Evolutionary conservation across 352 stramenopile species (phyloP).

Genomic region (Pythium myriotylum): DNA sequence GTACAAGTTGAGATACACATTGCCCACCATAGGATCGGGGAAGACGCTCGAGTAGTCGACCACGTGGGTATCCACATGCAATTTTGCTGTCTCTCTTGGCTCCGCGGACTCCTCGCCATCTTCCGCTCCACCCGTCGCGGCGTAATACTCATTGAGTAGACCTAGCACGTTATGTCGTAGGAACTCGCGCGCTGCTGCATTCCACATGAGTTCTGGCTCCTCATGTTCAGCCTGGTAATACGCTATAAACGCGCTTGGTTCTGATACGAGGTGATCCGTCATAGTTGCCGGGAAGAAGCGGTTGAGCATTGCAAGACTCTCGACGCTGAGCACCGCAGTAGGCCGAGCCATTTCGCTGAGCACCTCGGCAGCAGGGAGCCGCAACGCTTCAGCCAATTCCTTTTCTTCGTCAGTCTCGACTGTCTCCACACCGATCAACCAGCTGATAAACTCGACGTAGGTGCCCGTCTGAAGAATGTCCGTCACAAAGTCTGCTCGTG

Average conservation of each 20-base stretch:
- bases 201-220: conserved; percentile 95
- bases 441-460: conserved; percentile 83
- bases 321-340: conserved; percentile 44
- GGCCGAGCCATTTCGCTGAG: conserved; percentile 64
- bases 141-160: conserved; percentile 84
- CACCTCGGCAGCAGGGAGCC: conserved; percentile 61
- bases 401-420: conserved; percentile 71
- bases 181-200: conserved; percentile 82
- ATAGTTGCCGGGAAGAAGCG: conserved; percentile 75
- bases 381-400: conserved; percentile 50
- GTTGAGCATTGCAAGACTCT: conserved; percentile 53
- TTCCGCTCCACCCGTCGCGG: conserved; percentile 9
- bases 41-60: conserved; percentile 82
- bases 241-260: conserved; percentile 50
- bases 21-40: conserved; percentile 71
- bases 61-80: conserved; percentile 55
- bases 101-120: conserved; percentile 15
- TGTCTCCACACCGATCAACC: conserved; percentile 65
- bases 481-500: conserved; percentile 45
- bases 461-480: conserved; percentile 74
- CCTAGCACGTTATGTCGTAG: conserved; percentile 69
- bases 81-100: conserved; percentile 27
- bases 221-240: conserved; percentile 89
- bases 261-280: conserved; percentile 56
- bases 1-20: conserved; percentile 93